Base-by-base conservation (phyloP, 306 rosid genomes). In the Abrus pulchellus region DNA sequence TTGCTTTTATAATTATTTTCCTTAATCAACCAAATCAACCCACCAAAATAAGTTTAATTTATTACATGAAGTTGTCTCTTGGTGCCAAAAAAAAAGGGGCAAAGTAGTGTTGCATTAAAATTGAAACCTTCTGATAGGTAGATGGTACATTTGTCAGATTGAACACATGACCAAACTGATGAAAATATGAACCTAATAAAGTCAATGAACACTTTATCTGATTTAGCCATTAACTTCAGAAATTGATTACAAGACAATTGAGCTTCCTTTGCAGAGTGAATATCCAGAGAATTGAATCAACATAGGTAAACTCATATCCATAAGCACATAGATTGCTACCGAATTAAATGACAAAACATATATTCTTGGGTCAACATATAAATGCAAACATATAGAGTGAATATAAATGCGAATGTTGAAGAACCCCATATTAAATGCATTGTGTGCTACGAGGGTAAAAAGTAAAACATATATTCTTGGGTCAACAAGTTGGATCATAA, bases 151-250 rank as follows among this genome's bases (percentile, higher is more conserved):
- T 9, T 34, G 57, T 9, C 6, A 3, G 29, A 59, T 70, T 53
- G 56, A 29, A 44, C 49, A 44, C 49, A 20, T 3, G 36, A 30
- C 56, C 14, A 28, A 68, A 68, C 59, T 1, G 5, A 54, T 63
- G 80, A 74, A 44, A 8, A 78, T 57, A 49, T 48, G 66, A 79
- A 68, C 43, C 12, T 62, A 62, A 62, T 34, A 27, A 61, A 61
- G 67, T 61, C 43, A 61, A 36, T 2, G 40, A 36, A 60, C 43
- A 20, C 20, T 20, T 20, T 20, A 20, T 20, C 20, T 20, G 20
- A 20, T 20, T 20, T 20, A 20, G 20, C 78, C 73, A 74, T 84
- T 81, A 68, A 74, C 74, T 66, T 79, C 78, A 84, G 9, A 84
- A 60, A 66, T 29, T 12, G 54, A 56, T 57, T 45, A 73, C 52